Evolutionary conservation across 805 yeast genomes (phyloP), one percentile per base, ranked within the genome.

Genomic region (Blastobotrys muscicola): DNA sequence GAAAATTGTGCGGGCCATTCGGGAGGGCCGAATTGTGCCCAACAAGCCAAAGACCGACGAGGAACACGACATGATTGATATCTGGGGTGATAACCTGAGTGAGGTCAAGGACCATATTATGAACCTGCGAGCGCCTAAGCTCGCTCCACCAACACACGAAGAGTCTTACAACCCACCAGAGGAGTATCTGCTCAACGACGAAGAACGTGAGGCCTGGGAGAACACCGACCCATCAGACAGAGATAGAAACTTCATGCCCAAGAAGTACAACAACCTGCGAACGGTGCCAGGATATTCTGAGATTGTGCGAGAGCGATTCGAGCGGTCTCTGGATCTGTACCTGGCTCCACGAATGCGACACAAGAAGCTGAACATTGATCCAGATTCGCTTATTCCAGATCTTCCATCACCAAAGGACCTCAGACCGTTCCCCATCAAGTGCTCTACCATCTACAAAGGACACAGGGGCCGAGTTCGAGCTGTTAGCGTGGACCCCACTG

Each of bases 151-250:
- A 45, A 85, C 97, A 0, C 78, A 92, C 59, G 98, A 90, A 53
- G 96, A 90, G 68, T 80, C 92, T 56, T 92, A 92, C 64, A 92
- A 92, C 60, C 99, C 99, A 32, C 99, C 99, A 4, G 95, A 74
- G 58, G 99, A 92, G 69, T 92, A 92, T 57, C 67, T 92, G 52
- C 67, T 85, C 48, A 78, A 78, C 10, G 83, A 78, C 39, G 90
- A 86, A 56, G 97, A 90, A 60, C 69, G 67, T 51, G 71, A 78
- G 52, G 69, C 74, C 54, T 85, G 90, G 85, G 75, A 76, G 50
- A 74, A 73, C 37, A 61, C 69, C 33, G 92, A 82, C 35, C 85
- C 87, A 26, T 67, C 70, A 42, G 96, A 87, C 52, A 74, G 96
- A 52, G 92, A 82, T 51, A 70, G 73, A 49, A 80, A 83, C 59